Base-by-base conservation (phyloP, 2,329 filamentous ascomycete species). In the Capronia coronata region DNA sequence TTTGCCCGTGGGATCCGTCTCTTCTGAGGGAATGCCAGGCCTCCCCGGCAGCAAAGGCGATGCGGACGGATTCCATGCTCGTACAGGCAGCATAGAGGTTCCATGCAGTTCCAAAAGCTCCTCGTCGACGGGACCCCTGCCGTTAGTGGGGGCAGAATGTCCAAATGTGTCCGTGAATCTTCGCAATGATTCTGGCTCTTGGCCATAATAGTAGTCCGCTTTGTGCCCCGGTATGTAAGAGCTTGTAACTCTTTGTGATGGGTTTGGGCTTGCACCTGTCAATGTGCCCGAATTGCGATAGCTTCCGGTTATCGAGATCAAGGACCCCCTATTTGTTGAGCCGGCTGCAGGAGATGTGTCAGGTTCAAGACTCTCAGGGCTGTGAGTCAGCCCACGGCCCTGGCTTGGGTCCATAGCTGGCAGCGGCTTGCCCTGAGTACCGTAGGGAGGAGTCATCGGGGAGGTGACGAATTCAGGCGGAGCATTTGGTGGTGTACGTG, bases 401-500 rank as follows among this genome's bases (percentile, higher is more conserved):
- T 43, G n/a, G 30, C 19, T 25, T 16, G 11, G 6, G n/a, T 43
- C 41, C 16, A 8, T 1, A 34, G n/a, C 14, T 16, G n/a, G 14
- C 19, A 9, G 23, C 30, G 23, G 18, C 27, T 19, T 19, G 41
- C 18, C 18, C 39, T 25, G 27, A 25, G 6, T n/a, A n/a, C 25
- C 47, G 27, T 35, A 22, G 8, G 32, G 41, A 16, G 42, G 27
- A n/a, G 25, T 30, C 41, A 14, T 11, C 8, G 41, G 41, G 16
- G 18, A 30, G 14, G n/a, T 14, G 10, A 8, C 11, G 7, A 27
- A 3, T 18, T 43, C 41, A 11, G 23, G n/a, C 6, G 41, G 41
- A 32, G 32, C 4, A 10, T 43, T 25, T 16, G 47, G 47, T 29
- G 41, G 39, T 23, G 47, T 45, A 8, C 23, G 46, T 13, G 45